Evolutionary conservation across 2,329 filamentous ascomycete genomes (phyloP).

Genomic region (Penicillium sp.): DNA sequence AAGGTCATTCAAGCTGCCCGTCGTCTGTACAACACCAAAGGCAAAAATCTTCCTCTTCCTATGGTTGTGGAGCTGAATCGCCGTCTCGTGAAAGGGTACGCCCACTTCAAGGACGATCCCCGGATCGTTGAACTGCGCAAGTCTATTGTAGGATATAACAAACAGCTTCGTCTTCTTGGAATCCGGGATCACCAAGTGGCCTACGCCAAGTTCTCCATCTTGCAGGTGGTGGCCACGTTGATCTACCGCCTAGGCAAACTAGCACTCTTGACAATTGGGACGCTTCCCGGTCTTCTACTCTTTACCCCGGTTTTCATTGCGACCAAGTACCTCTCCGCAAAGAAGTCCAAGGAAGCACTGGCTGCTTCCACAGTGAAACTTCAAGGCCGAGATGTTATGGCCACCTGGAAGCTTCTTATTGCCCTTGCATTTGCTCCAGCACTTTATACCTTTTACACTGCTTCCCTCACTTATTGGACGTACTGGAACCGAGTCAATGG

Average conservation of each 20-base stretch:
- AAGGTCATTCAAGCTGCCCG: conserved; percentile 87
- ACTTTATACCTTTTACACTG: conserved; percentile 77
- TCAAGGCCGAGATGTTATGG: conserved; percentile 83
- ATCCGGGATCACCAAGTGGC: conserved; percentile 92
- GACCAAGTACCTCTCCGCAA: conserved; percentile 75
- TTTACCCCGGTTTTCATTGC: conserved; percentile 86
- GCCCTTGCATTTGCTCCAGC: conserved; percentile 77
- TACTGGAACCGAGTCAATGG: conserved; percentile 80
- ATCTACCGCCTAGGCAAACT: conserved; percentile 80
- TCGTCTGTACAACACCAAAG: conserved; percentile 88
- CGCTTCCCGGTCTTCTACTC: conserved; percentile 79
- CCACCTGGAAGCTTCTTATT: conserved; percentile 92
- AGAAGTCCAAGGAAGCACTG: conserved; percentile 78
- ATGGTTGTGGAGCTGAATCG: conserved; percentile 93
- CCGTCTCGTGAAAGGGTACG: conserved; percentile 85
- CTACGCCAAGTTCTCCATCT: conserved; percentile 78
- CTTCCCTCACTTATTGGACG: conserved; percentile 70
- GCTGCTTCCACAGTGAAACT: conserved; percentile 86
- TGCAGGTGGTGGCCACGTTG: conserved; percentile 71
- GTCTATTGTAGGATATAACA: conserved; percentile 80
- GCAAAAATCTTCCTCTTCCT: conserved; percentile 87
- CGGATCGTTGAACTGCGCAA: conserved; percentile 73
- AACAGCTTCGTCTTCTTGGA: conserved; percentile 77
- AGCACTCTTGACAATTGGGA: conserved; percentile 69
- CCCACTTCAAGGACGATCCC: conserved; percentile 85